Evolutionary conservation across 306 rosid genomes (phyloP), one percentile per base, ranked within the genome.

Genomic region (Malus sieversii): DNA sequence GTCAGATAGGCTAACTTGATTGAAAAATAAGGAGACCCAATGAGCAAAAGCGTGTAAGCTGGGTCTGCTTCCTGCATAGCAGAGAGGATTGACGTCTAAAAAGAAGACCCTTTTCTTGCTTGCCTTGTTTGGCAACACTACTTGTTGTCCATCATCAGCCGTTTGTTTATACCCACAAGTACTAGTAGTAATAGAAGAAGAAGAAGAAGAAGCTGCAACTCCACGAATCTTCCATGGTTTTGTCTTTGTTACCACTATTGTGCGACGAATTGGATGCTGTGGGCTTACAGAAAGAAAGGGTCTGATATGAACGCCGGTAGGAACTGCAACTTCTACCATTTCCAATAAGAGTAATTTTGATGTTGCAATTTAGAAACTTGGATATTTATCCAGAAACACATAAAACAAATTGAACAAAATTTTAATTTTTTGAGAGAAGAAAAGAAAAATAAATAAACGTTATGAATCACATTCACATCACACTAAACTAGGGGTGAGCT

Each of bases 21-120:
- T 71, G 79, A 92, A 86, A 77, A 94, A 85, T 13, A 87, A 46
- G 63, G 93, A 85, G 64, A 88, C 81, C 98, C 97, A 94, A 20
- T 74, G 84, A 51, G 78, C 91, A 66, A 94, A 92, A 55, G 85
- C 85, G 70, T 78, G 82, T 70, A 94, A 80, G 80, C 90, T 92
- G 35, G 96, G 96, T 6, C 74, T 90, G 62, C 75, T 86, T 80
- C 96, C 97, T 15, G 79, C 85, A 35, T 92, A 92, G 53, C 97
- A 92, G 10, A 94, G 85, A 20, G 97, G 96, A 81, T 87, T 92
- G 4, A 94, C 98, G 53, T 94, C 98, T 62, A 94, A 83, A 57
- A 94, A 90, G 81, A 91, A 94, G 13, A 88, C 92, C 84, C 93
- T 83, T 73, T 80, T 86, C 79, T 63, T 85, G 72, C 77, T 53